Base-by-base conservation (phyloP, 2,329 filamentous ascomycete genomes). In the Fusarium subtropicale region DNA sequence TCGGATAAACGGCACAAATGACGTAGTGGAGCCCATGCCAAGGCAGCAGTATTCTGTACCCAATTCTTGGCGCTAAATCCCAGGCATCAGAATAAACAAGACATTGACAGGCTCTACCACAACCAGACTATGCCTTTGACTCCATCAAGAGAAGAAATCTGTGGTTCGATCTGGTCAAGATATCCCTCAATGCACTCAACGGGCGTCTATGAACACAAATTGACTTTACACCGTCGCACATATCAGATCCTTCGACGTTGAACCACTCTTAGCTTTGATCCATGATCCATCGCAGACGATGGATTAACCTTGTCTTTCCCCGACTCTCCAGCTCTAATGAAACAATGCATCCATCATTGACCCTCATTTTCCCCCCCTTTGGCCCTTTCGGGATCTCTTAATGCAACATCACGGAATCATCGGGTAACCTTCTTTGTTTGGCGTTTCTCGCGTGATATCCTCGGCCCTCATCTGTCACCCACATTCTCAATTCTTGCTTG, bases 1-100 rank as follows among this genome's bases (percentile, higher is more conserved):
- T 65, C 62, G 62, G 62, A 30, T 65, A 65, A 65, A 20, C 62
- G 62, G 62, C 62, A 65, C 62, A n/a, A 2, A 22, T 60, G 60
- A 65, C 62, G 60, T 65, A 38, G 62, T 65, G 55, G 60, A 28
- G 48, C 18, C n/a, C 13, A 18, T 42, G 60, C 53, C 60, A 64
- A 64, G 61, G 61, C 61, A 64, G 57, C 61, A 46, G 48, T 46
- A 64, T 64, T 65, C 13, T 22, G n/a, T 4, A 22, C 24, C 34
- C 22, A 42, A 34, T 26, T 13, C 24, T 26, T 57, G 44, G 34
- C 26, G 54, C 46, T 44, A 34, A 45, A n/a, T 26, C 38, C 45
- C 22, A 65, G 62, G 62, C 62, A 65, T 60, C 62, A 44, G 44
- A 44, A 54, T 65, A 65, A 65, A 24, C 24, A 31, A 44, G 42